Conservation (phyloP, 805 yeast genomes). For the Wickerhamomyces tratensis region DNA sequence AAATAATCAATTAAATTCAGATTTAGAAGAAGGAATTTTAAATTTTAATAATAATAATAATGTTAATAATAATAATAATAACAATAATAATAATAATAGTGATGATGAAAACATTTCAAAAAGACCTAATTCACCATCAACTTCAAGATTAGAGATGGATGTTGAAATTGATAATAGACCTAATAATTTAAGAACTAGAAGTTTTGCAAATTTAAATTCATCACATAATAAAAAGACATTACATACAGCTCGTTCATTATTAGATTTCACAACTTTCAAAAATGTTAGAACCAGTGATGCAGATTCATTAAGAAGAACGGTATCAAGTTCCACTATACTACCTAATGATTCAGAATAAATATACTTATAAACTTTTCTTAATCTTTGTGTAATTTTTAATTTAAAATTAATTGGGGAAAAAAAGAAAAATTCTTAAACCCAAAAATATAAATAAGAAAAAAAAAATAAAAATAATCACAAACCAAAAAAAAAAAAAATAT, state of each 20-base stretch:
- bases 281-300: neutral
- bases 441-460: too few relatives aligned
- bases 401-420: too few relatives aligned
- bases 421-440: too few relatives aligned
- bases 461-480: too few relatives aligned
- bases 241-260: conserved; percentile 8
- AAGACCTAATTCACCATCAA: conserved; percentile 8
- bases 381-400: too few relatives aligned
- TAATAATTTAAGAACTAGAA: conserved; percentile 14
- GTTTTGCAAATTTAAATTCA: conserved; percentile 12
- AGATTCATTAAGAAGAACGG: conserved; percentile 1
- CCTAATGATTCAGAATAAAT: neutral
- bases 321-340: neutral
- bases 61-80: too few relatives aligned
- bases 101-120: conserved; percentile 1
- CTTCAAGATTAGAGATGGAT: neutral
- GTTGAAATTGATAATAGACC: neutral
- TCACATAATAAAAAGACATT: conserved; percentile 4
- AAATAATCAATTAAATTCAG: conserved; percentile 9
- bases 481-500: too few relatives aligned
- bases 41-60: too few relatives aligned
- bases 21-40: conserved; percentile 14
- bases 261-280: conserved; percentile 13
- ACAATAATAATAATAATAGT: too few relatives aligned
- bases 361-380: too few relatives aligned